Percentiles rank a stretch among this genome's conserved stretches.
Evolutionary conservation across 805 yeast species (phyloP).

Genomic region (Kodamaea neixiangensis): DNA sequence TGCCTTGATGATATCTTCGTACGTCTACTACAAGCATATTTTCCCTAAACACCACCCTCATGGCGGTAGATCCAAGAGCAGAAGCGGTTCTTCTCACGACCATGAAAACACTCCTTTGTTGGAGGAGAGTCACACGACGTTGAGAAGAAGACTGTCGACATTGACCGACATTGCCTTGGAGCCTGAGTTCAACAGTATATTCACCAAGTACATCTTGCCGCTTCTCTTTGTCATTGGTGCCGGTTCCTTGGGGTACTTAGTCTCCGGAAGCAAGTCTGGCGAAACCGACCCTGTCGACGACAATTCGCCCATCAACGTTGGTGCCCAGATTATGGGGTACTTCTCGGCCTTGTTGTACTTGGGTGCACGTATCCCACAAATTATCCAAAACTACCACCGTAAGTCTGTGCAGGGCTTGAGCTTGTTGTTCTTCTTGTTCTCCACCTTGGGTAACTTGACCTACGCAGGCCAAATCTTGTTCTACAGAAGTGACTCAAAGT

Average conservation of each 20-base stretch:
- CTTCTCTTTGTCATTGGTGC: slow-evolving; percentile 60
- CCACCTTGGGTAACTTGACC: slow-evolving; percentile 73
- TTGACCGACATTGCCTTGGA: slow-evolving; percentile 51
- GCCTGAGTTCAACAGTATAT: slow-evolving; percentile 48
- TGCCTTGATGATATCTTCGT: slow-evolving; percentile 55
- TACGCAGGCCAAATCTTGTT: slow-evolving; percentile 73
- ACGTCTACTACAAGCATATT: slow-evolving; percentile 54
- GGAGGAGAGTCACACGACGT: slow-evolving; percentile 27
- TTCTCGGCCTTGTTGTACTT: slow-evolving; percentile 66
- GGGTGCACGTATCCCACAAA: slow-evolving; percentile 78
- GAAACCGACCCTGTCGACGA: slow-evolving; percentile 19
- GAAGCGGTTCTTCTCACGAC: slow-evolving; percentile 13
- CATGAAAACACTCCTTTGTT: slow-evolving; percentile 12
- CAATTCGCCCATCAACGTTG: slow-evolving; percentile 36
- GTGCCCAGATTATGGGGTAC: slow-evolving; percentile 73
- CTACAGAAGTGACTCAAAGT: slow-evolving; percentile 61
- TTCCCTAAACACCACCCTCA: slow-evolving; percentile 39
- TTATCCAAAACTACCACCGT: slow-evolving; percentile 73
- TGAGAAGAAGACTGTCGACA: slow-evolving; percentile 54
- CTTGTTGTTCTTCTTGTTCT: slow-evolving; percentile 72
- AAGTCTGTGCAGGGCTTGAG: slow-evolving; percentile 86
- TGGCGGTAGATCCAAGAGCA: slow-evolving; percentile 14
- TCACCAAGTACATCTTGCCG: slow-evolving; percentile 57
- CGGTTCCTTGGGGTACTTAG: slow-evolving; percentile 60
- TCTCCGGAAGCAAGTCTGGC: slow-evolving; percentile 40